Conservation (phyloP, 148 eudicot species). For the Rhododendron vialii region DNA sequence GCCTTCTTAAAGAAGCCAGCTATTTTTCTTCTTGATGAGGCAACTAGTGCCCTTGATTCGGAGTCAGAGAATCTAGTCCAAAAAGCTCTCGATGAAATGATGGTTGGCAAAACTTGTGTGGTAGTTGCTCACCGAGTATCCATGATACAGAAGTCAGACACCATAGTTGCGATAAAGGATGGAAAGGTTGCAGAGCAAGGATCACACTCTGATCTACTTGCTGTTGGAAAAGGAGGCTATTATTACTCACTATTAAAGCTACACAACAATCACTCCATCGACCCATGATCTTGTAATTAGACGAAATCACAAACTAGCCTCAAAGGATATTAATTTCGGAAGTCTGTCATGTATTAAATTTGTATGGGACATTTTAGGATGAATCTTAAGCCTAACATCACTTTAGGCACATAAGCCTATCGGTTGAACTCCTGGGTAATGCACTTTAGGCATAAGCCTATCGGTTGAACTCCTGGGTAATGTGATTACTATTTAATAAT, state of each 20-base stretch:
- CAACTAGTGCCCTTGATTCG: constrained; percentile 38
- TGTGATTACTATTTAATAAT: background rate
- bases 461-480: background rate
- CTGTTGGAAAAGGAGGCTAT: constrained; percentile 24
- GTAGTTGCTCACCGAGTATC: constrained; percentile 34
- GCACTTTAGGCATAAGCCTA: background rate
- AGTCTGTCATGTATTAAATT: background rate
- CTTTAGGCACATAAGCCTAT: background rate
- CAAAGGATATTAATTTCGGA: background rate
- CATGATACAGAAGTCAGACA: constrained; percentile 28
- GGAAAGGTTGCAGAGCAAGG: constrained; percentile 36
- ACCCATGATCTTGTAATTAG: background rate
- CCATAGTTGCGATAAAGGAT: constrained; percentile 25
- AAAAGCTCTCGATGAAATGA: constrained; percentile 32
- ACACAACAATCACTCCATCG: constrained; percentile 7
- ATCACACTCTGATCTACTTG: constrained; percentile 29
- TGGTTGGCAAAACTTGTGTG: constrained; percentile 29
- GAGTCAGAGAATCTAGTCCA: constrained; percentile 28
- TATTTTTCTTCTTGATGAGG: constrained; percentile 33
- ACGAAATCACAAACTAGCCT: background rate
- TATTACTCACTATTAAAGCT: constrained; percentile 33
- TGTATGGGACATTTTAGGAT: background rate
- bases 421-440: no score
- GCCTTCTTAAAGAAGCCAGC: constrained; percentile 31
- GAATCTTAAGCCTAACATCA: background rate